These are phyloP conservation scores for Fusarium nematophilum DNA, from an alignment of 2,329 filamentous ascomycete genomes.

Conservation along the genomic window DNA sequence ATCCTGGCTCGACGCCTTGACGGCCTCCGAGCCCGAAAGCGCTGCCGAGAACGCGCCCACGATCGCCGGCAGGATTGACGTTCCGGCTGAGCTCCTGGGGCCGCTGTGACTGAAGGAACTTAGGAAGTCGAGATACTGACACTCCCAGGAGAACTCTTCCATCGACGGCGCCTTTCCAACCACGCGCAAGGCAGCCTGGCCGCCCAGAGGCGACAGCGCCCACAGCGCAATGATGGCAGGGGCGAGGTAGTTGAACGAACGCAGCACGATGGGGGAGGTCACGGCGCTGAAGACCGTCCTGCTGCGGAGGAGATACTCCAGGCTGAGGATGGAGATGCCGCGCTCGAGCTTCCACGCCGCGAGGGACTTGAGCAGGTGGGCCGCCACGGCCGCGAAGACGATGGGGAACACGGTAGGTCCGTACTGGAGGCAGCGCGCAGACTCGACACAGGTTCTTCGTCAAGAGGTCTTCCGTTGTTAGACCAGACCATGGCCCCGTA, in stretches of 20 bases:
- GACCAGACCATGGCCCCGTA: too few species aligned
- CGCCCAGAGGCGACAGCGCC: slow-evolving; percentile 12
- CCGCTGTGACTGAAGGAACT: too few species aligned
- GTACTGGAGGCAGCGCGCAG: background rate
- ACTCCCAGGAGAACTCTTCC: background rate
- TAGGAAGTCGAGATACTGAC: slow-evolving; percentile 5
- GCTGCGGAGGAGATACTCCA: slow-evolving; percentile 14
- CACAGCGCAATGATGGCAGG: too few species aligned
- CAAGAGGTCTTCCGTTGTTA: background rate
- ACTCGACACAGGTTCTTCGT: background rate
- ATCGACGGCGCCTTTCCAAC: background rate
- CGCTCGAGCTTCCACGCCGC: slow-evolving; percentile 13
- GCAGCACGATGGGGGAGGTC: slow-evolving; percentile 1
- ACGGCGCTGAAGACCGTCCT: slow-evolving; percentile 16
- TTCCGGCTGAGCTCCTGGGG: background rate
- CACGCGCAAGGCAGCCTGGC: slow-evolving; percentile 13
- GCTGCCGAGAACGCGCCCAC: slow-evolving; percentile 6
- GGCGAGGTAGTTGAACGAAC: background rate
- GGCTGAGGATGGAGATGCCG: slow-evolving; percentile 2
- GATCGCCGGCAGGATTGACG: slow-evolving; percentile 1
- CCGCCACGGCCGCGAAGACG: slow-evolving; percentile 8
- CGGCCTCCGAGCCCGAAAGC: slow-evolving; percentile 1
- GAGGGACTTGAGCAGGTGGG: slow-evolving; percentile 7
- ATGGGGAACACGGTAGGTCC: slow-evolving; percentile 12
- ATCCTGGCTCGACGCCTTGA: slow-evolving; percentile 4